Percentiles rank a stretch among this genome's conserved stretches.
Evolutionary conservation across 495 filamentous ascomycete species (phyloP).

Genomic region (Poronia punctata): DNA sequence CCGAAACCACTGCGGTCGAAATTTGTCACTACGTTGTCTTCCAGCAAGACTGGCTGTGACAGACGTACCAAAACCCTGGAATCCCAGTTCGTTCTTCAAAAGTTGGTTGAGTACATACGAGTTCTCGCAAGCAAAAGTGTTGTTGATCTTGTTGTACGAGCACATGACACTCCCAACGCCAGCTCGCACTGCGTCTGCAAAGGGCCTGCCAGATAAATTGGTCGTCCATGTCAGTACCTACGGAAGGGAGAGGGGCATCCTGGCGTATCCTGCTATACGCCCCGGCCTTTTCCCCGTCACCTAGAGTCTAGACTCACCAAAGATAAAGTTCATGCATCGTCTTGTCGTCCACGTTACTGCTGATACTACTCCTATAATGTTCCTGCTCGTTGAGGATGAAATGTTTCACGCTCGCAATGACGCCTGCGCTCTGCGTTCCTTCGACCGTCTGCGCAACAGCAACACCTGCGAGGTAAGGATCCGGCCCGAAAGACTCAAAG

Average conservation of each 20-base stretch:
- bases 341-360: slow-evolving; percentile 55
- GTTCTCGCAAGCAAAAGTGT: slow-evolving; percentile 37
- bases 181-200: slow-evolving; percentile 55
- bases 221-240: not conserved
- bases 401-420: slow-evolving; percentile 56
- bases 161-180: slow-evolving; percentile 58
- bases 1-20: slow-evolving; percentile 54
- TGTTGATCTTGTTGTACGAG: slow-evolving; percentile 52
- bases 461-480: slow-evolving; percentile 53
- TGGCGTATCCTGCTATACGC: too few species aligned
- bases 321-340: slow-evolving; percentile 64
- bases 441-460: slow-evolving; percentile 47
- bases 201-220: slow-evolving; percentile 48
- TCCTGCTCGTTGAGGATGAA: slow-evolving; percentile 46
- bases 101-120: slow-evolving; percentile 41
- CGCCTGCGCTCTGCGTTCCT: slow-evolving; percentile 50
- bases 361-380: slow-evolving; percentile 32
- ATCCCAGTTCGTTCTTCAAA: slow-evolving; percentile 47
- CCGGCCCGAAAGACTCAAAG: slow-evolving; percentile 62
- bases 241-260: too few species aligned
- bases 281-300: too few species aligned
- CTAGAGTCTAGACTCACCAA: slow-evolving; percentile 40
- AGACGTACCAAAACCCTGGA: slow-evolving; percentile 50
- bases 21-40: not conserved
- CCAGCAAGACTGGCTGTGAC: not conserved